Evolutionary conservation across 116 monocot genomes (phyloP).

Genomic region (Papilionanthe hybrid): DNA sequence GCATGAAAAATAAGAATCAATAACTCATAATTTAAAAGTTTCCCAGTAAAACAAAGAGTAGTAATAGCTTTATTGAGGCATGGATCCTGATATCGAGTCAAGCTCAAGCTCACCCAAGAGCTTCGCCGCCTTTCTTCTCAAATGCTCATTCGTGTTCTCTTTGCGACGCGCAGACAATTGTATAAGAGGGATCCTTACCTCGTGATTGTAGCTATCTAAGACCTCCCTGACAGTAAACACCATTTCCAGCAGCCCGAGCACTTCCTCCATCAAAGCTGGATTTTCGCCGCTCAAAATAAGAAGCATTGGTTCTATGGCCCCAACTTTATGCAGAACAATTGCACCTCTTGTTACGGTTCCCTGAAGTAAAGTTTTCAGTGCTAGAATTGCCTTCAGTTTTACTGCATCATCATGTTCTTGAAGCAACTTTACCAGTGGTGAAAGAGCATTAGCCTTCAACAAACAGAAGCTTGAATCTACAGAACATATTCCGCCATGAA

Average conservation of each 20-base stretch:
- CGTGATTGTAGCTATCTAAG: background rate
- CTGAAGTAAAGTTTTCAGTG: constrained; percentile 10
- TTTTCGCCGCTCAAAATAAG: constrained; percentile 5
- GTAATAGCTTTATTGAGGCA: background rate
- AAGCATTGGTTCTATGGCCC: constrained; percentile 12
- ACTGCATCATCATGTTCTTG: constrained; percentile 1
- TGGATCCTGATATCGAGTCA: background rate
- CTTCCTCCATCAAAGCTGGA: background rate
- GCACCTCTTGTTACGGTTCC: background rate
- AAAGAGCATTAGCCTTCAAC: constrained; percentile 10
- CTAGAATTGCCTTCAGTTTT: background rate
- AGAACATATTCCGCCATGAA: constrained; percentile 21
- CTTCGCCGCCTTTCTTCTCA: background rate
- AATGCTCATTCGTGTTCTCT: background rate
- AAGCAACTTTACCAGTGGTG: constrained; percentile 7
- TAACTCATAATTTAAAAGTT: background rate
- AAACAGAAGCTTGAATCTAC: constrained; percentile 13
- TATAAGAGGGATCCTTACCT: background rate
- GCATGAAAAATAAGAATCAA: too few species aligned
- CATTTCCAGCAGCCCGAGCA: background rate
- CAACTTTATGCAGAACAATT: constrained; percentile 3
- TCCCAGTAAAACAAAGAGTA: background rate
- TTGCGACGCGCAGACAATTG: background rate
- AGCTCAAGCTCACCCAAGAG: background rate
- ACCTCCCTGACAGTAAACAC: background rate